A percentile compares a stretch with the other conserved stretches of the same genome.
Conservation (phyloP, 139 green algal genomes). For the Chara braunii region DNA sequence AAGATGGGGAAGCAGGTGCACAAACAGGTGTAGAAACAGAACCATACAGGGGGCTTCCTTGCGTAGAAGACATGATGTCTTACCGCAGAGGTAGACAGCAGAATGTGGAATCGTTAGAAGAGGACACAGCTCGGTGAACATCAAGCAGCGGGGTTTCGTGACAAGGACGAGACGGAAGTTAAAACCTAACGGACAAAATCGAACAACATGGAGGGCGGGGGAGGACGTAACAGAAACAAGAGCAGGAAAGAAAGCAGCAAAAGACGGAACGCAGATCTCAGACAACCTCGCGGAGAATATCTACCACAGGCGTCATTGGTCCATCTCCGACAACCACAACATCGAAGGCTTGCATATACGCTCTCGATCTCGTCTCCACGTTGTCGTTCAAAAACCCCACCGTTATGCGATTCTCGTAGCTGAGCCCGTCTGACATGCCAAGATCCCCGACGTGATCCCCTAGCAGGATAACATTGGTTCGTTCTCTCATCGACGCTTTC, state of each 20-base stretch:
- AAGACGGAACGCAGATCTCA: not conserved
- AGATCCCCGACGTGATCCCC: slow-evolving; percentile 36
- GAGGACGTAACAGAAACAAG: too few relatives aligned
- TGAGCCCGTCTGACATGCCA: slow-evolving; percentile 31
- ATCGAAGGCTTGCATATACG: slow-evolving; percentile 18
- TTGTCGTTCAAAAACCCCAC: slow-evolving; percentile 39
- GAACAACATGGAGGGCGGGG: too few relatives aligned
- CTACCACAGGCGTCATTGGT: not conserved
- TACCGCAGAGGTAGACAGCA: too few relatives aligned
- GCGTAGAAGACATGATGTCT: too few relatives aligned
- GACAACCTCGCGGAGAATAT: not conserved
- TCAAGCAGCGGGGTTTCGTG: too few relatives aligned
- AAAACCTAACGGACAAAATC: too few relatives aligned
- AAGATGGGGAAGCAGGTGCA: too few relatives aligned
- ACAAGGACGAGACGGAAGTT: too few relatives aligned
- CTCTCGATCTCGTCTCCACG: slow-evolving; percentile 9
- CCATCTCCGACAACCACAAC: slow-evolving; percentile 11
- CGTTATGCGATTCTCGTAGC: slow-evolving; percentile 18
- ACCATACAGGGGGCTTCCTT: too few relatives aligned
- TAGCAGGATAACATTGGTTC: slow-evolving; percentile 33
- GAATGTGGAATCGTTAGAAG: too few relatives aligned
- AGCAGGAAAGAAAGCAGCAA: slow-evolving; percentile 14
- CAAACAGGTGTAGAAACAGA: too few relatives aligned
- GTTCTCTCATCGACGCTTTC: not conserved
- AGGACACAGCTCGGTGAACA: too few relatives aligned